Conservation (phyloP, 2,329 filamentous ascomycete species). For the Talaromyces islandicus region DNA sequence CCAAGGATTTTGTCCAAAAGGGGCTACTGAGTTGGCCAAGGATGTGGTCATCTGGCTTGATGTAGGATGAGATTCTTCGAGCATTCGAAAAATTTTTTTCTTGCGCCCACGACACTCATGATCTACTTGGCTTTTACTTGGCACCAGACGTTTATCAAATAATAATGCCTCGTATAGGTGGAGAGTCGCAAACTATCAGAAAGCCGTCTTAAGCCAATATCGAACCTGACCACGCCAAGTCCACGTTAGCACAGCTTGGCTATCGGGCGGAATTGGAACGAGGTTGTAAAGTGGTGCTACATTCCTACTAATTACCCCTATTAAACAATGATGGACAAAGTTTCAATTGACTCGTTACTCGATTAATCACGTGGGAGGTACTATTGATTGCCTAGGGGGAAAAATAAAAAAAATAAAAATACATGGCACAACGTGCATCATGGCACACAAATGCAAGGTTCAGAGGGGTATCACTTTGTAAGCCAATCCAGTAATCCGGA, state of each 20-base stretch:
- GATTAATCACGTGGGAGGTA: background rate
- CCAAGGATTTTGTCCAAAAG: background rate
- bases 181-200: background rate
- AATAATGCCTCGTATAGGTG: background rate
- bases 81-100: background rate
- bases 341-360: background rate
- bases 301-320: background rate
- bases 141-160: background rate
- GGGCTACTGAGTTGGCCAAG: background rate
- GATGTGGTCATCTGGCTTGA: background rate
- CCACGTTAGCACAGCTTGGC: background rate
- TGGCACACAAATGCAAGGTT: background rate
- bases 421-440: background rate
- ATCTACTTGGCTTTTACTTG: background rate
- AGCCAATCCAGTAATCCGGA: constrained; percentile 4
- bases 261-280: background rate
- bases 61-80: background rate
- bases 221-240: background rate
- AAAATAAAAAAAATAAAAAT: background rate
- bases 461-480: background rate
- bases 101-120: background rate
- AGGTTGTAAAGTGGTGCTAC: background rate
- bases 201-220: background rate
- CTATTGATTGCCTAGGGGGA: background rate
- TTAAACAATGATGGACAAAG: background rate